These are phyloP conservation scores for Xylaria grammica DNA, from an alignment of 495 filamentous ascomycete species.

Conservation along the genomic window DNA sequence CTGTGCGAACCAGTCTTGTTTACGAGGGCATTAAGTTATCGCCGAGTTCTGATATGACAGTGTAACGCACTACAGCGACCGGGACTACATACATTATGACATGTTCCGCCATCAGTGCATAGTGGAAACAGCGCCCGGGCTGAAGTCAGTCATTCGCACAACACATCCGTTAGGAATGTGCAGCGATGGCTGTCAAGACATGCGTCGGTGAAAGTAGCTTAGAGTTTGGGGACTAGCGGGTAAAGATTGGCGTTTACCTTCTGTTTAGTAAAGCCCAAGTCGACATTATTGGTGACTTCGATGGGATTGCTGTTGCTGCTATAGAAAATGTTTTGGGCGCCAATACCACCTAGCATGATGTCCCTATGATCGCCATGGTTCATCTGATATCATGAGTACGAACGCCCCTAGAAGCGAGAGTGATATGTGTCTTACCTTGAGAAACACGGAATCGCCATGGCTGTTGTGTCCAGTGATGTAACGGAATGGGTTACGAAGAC, in stretches of 20 bases:
- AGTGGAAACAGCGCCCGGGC: constrained; percentile 8
- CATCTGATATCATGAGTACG: not conserved
- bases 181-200: not conserved
- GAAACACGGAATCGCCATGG: not conserved
- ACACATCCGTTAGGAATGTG: constrained; percentile 2
- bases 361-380: constrained; percentile 5
- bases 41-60: too few relatives aligned
- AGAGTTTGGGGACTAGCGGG: too few relatives aligned
- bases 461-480: constrained; percentile 15
- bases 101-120: constrained; percentile 20
- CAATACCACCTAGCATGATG: constrained; percentile 9
- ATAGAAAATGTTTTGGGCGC: constrained; percentile 13
- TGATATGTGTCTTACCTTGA: constrained; percentile 9
- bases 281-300: constrained; percentile 1
- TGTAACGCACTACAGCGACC: too few relatives aligned
- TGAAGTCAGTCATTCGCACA: constrained; percentile 18
- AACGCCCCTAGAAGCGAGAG: too few relatives aligned
- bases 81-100: too few relatives aligned
- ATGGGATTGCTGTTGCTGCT: constrained; percentile 3
- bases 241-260: too few relatives aligned
- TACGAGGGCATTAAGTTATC: too few relatives aligned
- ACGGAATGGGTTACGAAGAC: constrained; percentile 7
- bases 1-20: too few relatives aligned
- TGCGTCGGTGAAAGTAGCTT: too few relatives aligned
- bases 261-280: constrained; percentile 12